Percentiles rank a stretch among this genome's conserved stretches.
Conservation (phyloP, 148 eudicot species). For the Fagopyrum homotropicum region DNA sequence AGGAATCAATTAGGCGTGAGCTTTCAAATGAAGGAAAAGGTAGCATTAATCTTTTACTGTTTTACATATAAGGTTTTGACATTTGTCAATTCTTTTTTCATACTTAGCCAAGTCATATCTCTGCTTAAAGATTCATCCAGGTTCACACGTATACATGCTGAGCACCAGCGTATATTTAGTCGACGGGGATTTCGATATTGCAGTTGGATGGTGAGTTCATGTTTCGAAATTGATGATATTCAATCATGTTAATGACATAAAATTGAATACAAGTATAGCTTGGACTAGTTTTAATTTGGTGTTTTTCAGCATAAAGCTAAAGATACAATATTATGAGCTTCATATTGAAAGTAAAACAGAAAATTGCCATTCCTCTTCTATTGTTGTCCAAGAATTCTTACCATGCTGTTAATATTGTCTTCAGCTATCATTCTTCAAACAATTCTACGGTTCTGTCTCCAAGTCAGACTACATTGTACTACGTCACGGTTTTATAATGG, state of each 20-base stretch:
- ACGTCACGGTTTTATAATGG: constrained; percentile 75
- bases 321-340: background rate
- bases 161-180: constrained; percentile 31
- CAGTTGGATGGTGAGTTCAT: constrained; percentile 56
- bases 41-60: constrained; percentile 8
- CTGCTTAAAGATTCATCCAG: constrained; percentile 18
- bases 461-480: constrained; percentile 76
- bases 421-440: constrained; percentile 82
- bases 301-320: background rate
- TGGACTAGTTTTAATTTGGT: background rate
- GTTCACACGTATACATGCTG: constrained; percentile 19
- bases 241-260: background rate
- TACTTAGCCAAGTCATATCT: background rate
- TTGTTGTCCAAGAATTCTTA: background rate
- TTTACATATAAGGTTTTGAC: background rate
- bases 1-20: constrained; percentile 50
- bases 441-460: constrained; percentile 75
- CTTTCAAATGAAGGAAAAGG: constrained; percentile 18
- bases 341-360: background rate
- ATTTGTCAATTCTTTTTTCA: background rate
- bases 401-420: constrained; percentile 9
- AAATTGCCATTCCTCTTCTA: background rate
- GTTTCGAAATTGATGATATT: background rate
- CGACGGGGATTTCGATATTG: constrained; percentile 33
- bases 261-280: background rate